Base-by-base conservation (phyloP, 139 green algal species). In the Bryopsis sp. region DNA sequence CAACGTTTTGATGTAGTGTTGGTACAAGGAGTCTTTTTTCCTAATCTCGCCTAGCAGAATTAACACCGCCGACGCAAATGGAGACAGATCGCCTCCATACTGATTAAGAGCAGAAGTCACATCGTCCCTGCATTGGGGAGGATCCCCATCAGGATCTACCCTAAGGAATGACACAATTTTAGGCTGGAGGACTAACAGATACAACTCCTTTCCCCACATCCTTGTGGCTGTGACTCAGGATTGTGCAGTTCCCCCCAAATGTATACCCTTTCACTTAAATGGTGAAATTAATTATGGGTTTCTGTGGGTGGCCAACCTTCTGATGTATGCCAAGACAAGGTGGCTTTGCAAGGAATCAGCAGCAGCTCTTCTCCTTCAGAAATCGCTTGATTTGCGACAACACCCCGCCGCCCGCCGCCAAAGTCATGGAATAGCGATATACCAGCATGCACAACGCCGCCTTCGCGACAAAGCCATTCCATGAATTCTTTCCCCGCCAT, bases 311-410 rank as follows among this genome's bases (percentile, higher is more conserved):
- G n/a, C n/a, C n/a, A n/a, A n/a, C n/a, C n/a, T n/a, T n/a, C n/a
- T n/a, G n/a, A n/a, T n/a, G n/a, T n/a, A n/a, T n/a, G n/a, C n/a
- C n/a, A n/a, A n/a, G n/a, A 22, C n/a, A 79, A 54, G 1, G 74
- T 76, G 37, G 38, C 31, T 15, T 35, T n/a, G 6, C 64, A 37
- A 4, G 80, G 80, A 11, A 86, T 66, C 5, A 74, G 71, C 47
- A 85, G 72, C 33, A 88, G 74, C 59, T 79, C 67, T 34, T 88
- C 76, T 26, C 80, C 82, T 50, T 81, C 72, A 0, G 47, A 29
- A n/a, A 88, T 79, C 24, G 70, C 64, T 37, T 38, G 19, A 1
- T 29, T 26, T 1, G 82, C 82, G 1, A 75, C 48, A 0, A 88
- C 74, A 1, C 76, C 78, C 0, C 78, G 29, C 31, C 82, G 74